phyloP scores from a whole-genome alignment of 2,329 filamentous ascomycete species.

The Colletotrichum navitas region DNA sequence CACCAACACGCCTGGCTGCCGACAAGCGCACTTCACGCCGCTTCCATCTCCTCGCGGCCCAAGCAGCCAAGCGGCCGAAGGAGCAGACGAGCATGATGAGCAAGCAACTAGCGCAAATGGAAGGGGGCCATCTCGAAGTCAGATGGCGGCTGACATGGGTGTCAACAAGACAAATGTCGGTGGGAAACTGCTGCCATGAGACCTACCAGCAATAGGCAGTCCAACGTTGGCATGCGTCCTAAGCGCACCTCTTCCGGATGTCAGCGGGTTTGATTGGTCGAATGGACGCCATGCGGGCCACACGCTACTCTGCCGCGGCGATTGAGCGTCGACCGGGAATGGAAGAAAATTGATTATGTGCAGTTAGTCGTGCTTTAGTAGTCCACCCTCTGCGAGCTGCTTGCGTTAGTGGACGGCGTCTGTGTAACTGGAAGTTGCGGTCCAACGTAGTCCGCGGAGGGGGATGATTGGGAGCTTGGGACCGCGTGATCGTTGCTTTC shows the following conservation, averaged over 20 bases:
- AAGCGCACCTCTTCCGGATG: constrained; percentile 13
- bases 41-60: background rate
- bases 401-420: background rate
- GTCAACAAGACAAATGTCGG: background rate
- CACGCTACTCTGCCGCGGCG: constrained; percentile 17
- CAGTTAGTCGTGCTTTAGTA: constrained; percentile 21
- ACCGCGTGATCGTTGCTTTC: constrained; percentile 10
- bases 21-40: constrained; percentile 16
- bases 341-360: constrained; percentile 7
- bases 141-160: background rate
- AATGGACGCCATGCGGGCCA: constrained; percentile 16
- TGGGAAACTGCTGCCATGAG: constrained; percentile 9
- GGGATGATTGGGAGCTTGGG: constrained; percentile 1
- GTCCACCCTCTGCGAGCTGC: constrained; percentile 1
- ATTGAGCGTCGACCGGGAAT: background rate
- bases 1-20: background rate
- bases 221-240: constrained; percentile 28
- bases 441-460: background rate
- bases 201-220: constrained; percentile 5
- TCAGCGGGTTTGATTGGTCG: constrained; percentile 15
- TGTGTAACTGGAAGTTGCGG: constrained; percentile 7
- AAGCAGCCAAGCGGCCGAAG: constrained; percentile 11
- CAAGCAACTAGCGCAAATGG: background rate
- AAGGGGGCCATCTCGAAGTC: background rate
- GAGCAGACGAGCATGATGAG: background rate